Evolutionary conservation across 345 rosid genomes (phyloP).

Genomic region (Angophora floribunda): DNA sequence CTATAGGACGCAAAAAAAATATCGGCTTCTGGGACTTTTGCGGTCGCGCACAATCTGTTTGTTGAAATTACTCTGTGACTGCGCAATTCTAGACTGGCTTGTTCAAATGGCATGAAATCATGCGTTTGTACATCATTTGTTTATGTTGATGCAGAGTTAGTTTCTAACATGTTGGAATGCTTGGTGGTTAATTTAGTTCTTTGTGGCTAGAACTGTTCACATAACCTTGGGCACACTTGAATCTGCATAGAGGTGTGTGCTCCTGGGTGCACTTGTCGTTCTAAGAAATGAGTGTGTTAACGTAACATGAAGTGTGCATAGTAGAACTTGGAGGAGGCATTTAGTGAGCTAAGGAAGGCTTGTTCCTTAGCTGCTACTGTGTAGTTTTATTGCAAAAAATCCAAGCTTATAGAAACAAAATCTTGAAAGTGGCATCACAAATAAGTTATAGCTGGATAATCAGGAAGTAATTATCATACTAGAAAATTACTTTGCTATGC

Average conservation of each 20-base stretch:
- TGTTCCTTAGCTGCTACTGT: not conserved
- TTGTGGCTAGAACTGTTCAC: not conserved
- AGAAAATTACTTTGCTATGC: not conserved
- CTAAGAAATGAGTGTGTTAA: not conserved
- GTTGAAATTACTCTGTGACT: not conserved
- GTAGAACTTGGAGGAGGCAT: not conserved
- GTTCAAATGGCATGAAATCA: not conserved
- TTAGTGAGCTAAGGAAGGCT: not conserved
- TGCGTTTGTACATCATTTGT: not conserved
- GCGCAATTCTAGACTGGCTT: not conserved
- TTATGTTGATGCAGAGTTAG: not conserved
- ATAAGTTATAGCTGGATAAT: not conserved
- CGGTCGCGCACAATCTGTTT: not conserved
- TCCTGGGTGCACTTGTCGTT: not conserved
- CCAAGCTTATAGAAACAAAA: not conserved
- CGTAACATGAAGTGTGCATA: not conserved
- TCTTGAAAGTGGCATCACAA: not conserved
- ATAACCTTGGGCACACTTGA: not conserved
- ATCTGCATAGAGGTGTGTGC: not conserved
- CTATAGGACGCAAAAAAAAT: not conserved
- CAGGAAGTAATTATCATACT: not conserved
- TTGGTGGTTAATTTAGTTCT: not conserved
- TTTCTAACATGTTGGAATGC: not conserved
- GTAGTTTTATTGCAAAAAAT: not conserved
- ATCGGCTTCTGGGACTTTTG: not conserved